A percentile compares a stretch with the other conserved stretches of the same genome.
These are phyloP conservation scores for Pseudogymnoascus sp. DNA, from an alignment of 2,329 filamentous ascomycete species.

Conservation along the genomic window DNA sequence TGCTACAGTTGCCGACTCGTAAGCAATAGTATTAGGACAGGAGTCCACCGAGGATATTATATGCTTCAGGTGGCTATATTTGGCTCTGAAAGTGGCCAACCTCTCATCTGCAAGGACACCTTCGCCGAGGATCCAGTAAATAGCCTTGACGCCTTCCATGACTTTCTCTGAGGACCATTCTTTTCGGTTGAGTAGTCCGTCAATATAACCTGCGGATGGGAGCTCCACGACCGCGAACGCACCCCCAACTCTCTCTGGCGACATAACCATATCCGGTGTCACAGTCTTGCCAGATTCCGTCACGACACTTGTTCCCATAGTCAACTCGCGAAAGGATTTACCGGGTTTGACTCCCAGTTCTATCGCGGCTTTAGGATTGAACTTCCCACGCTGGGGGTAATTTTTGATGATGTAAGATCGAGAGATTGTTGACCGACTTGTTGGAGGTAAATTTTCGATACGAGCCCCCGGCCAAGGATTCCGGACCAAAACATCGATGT, in stretches of 20 bases:
- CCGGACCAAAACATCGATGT: constrained; percentile 64
- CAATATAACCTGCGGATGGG: constrained; percentile 61
- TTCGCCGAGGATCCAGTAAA: constrained; percentile 76
- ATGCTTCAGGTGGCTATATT: constrained; percentile 57
- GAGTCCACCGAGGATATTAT: constrained; percentile 67
- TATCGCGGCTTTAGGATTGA: constrained; percentile 57
- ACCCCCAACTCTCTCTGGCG: constrained; percentile 53
- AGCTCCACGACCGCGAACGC: constrained; percentile 77
- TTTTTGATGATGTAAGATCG: constrained; percentile 82
- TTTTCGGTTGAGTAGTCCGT: constrained; percentile 56
- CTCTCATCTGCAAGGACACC: constrained; percentile 54
- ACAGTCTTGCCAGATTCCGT: constrained; percentile 59
- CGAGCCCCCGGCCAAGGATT: constrained; percentile 70
- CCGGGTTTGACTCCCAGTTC: constrained; percentile 55
- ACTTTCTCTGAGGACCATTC: constrained; percentile 62
- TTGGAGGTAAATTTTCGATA: constrained; percentile 57
- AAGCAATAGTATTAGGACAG: constrained; percentile 65
- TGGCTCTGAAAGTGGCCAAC: constrained; percentile 61
- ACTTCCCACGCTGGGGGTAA: constrained; percentile 70
- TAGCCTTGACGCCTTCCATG: constrained; percentile 56
- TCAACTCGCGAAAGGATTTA: constrained; percentile 50
- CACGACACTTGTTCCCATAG: constrained; percentile 53
- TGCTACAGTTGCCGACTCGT: constrained; percentile 58
- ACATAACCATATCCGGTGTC: constrained; percentile 82
- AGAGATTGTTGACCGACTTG: constrained; percentile 55